Conservation (phyloP, 495 filamentous ascomycete species). For the Aspergillus conjunctus region DNA sequence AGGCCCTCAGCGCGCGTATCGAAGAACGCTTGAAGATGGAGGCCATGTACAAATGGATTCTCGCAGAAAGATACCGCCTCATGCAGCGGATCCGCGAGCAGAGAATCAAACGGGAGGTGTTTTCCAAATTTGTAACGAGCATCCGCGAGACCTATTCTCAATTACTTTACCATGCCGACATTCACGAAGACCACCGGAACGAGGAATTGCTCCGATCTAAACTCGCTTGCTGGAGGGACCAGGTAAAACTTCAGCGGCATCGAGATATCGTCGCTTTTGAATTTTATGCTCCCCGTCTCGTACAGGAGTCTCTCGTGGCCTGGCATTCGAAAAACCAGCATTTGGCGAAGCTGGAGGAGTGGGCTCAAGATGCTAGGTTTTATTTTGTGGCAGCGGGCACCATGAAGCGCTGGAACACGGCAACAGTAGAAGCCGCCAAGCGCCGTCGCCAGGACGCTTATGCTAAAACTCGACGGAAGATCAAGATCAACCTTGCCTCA, state of each 20-base stretch:
- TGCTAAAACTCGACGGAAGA: slow-evolving; percentile 54
- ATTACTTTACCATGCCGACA: slow-evolving; percentile 40
- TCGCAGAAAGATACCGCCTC: slow-evolving; percentile 56
- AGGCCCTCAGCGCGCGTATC: slow-evolving; percentile 54
- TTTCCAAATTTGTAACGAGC: slow-evolving; percentile 46
- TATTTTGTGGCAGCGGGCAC: slow-evolving; percentile 58
- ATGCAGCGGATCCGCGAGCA: slow-evolving; percentile 56
- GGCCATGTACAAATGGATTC: slow-evolving; percentile 64
- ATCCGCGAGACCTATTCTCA: slow-evolving; percentile 42
- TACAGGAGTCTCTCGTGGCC: slow-evolving; percentile 49
- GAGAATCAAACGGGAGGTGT: slow-evolving; percentile 48
- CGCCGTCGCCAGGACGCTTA: slow-evolving; percentile 63
- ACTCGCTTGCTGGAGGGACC: slow-evolving; percentile 48
- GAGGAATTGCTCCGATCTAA: slow-evolving; percentile 39
- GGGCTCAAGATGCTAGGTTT: slow-evolving; percentile 58
- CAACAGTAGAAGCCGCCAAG: slow-evolving; percentile 52
- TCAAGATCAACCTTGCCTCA: slow-evolving; percentile 60
- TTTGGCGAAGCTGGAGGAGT: slow-evolving; percentile 50
- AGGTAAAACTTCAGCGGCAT: slow-evolving; percentile 44
- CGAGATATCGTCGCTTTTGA: slow-evolving; percentile 54
- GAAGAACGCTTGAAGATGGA: slow-evolving; percentile 61
- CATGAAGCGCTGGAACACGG: slow-evolving; percentile 58
- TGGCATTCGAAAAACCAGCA: slow-evolving; percentile 51
- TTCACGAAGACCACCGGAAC: slow-evolving; percentile 37
- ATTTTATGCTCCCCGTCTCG: slow-evolving; percentile 54